Evolutionary conservation across 1,139 yeast species (phyloP).

Genomic region (Chernovozyma aurita): DNA sequence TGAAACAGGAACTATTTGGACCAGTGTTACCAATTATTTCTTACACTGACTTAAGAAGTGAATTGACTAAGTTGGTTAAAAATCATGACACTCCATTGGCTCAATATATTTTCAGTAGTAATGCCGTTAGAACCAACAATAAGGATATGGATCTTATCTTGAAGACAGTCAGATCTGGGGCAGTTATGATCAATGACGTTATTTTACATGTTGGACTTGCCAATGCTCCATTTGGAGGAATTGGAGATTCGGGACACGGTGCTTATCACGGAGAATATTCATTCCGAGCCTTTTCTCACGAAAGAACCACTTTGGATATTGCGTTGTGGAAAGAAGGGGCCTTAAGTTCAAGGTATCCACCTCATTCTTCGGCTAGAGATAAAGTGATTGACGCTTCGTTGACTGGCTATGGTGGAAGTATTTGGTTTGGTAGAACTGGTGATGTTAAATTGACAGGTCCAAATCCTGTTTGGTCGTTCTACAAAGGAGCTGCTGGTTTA

Average conservation of each 20-base stretch:
- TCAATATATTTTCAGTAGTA: slow-evolving; percentile 64
- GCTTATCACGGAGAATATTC: slow-evolving; percentile 79
- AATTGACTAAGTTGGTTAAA: slow-evolving; percentile 42
- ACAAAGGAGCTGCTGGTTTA: slow-evolving; percentile 30
- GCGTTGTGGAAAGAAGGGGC: slow-evolving; percentile 63
- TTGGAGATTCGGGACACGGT: slow-evolving; percentile 79
- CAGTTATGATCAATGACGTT: slow-evolving; percentile 65
- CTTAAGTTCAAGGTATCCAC: slow-evolving; percentile 65
- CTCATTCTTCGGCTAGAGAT: slow-evolving; percentile 41
- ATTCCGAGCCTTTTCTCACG: slow-evolving; percentile 71
- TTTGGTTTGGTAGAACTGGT: slow-evolving; percentile 35
- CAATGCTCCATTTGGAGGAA: slow-evolving; percentile 89
- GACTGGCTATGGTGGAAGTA: slow-evolving; percentile 24
- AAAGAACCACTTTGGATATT: slow-evolving; percentile 65
- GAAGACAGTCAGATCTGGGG: slow-evolving; percentile 67
- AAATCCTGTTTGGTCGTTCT: slow-evolving; percentile 25
- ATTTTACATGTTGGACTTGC: slow-evolving; percentile 66
- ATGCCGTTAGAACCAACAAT: slow-evolving; percentile 30
- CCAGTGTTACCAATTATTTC: slow-evolving; percentile 76
- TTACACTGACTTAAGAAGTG: slow-evolving; percentile 45
- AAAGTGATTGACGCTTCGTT: slow-evolving; percentile 22
- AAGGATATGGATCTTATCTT: slow-evolving; percentile 50
- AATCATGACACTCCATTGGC: slow-evolving; percentile 87
- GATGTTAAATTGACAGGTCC: slow-evolving; percentile 37
- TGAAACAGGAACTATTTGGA: slow-evolving; percentile 80